Evolutionary conservation across 345 rosid species (phyloP).

Genomic region (Salix caprea): DNA sequence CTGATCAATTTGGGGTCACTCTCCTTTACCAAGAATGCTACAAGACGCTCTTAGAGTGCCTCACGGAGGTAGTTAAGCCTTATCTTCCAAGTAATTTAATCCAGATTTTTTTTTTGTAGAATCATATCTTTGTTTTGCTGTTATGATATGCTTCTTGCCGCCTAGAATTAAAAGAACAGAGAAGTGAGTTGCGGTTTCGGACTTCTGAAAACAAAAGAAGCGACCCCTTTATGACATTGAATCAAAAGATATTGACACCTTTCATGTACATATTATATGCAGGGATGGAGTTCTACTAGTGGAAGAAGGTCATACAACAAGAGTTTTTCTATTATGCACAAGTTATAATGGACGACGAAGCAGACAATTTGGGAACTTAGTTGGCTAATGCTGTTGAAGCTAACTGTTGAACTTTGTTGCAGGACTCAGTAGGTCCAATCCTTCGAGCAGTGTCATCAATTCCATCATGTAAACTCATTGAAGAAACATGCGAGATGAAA

Average conservation of each 20-base stretch:
- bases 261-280: constrained; percentile 91
- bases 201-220: constrained; percentile 68
- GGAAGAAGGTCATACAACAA: constrained; percentile 85
- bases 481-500: constrained; percentile 85
- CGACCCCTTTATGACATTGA: constrained; percentile 44
- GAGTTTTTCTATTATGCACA: constrained; percentile 87
- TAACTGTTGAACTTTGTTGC: constrained; percentile 89
- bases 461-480: constrained; percentile 80
- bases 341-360: constrained; percentile 90
- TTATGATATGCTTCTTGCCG: constrained; percentile 39
- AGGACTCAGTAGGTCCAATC: constrained; percentile 90
- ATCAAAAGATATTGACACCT: constrained; percentile 70
- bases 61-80: constrained; percentile 70
- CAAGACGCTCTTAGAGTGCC: constrained; percentile 80
- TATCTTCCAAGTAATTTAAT: constrained; percentile 15
- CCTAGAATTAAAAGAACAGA: constrained; percentile 52
- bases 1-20: constrained; percentile 82
- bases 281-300: constrained; percentile 91
- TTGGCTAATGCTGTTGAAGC: constrained; percentile 47
- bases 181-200: constrained; percentile 63
- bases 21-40: constrained; percentile 95
- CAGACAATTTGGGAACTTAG: constrained; percentile 70
- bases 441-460: constrained; percentile 73
- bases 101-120: background rate
- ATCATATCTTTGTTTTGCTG: constrained; percentile 10